Base-by-base conservation (phyloP, 352 stramenopile genomes). In the Phytophthora lateralis region DNA sequence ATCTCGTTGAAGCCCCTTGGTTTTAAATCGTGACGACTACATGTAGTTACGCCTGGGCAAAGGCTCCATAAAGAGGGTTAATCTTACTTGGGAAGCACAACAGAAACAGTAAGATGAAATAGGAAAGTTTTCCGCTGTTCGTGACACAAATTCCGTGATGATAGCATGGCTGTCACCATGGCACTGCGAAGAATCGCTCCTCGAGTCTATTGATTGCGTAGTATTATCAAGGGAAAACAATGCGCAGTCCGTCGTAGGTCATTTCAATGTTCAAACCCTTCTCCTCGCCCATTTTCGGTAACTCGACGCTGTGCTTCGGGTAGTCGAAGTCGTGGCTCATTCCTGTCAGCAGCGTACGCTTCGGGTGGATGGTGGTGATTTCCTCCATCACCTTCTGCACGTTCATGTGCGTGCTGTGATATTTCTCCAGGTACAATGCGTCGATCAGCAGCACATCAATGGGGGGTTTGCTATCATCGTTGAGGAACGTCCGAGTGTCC, bases 321-420 rank as follows among this genome's bases (percentile, higher is more conserved):
- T 93, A 95, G 61, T 96, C 85, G 46, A 95, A 91, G 15, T 90
- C 73, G 53, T 96, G 89, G 53, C 83, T 89, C 83, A 96, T 95
- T 30, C 89, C 89, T 12, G 87, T 93, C 35, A 96, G 80, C 49
- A 91, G 66, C 51, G 83, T 93, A 37, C 69, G 80, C 62, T 80
- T 83, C 7, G 89, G 87, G 10, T 78, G 79, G 35, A 94, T 80
- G 18, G 61, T 69, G 15, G 63, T 68, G 52, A 94, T 83, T 47
- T 91, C 78, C 17, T 73, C 60, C 9, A 94, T 51, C 20, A 89
- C 86, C 45, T 91, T 79, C 34, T 76, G 29, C 46, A 95, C 59
- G 48, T 89, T 95, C 82, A 96, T 93, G 72, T 96, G 88, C 42
- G 87, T 96, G 45, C 72, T 82, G 60, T 96, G 88, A 38, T 69